These are phyloP conservation scores for Fibroporia radiculosa DNA, from an alignment of 768 basidiomycete genomes.

Conservation along the genomic window DNA sequence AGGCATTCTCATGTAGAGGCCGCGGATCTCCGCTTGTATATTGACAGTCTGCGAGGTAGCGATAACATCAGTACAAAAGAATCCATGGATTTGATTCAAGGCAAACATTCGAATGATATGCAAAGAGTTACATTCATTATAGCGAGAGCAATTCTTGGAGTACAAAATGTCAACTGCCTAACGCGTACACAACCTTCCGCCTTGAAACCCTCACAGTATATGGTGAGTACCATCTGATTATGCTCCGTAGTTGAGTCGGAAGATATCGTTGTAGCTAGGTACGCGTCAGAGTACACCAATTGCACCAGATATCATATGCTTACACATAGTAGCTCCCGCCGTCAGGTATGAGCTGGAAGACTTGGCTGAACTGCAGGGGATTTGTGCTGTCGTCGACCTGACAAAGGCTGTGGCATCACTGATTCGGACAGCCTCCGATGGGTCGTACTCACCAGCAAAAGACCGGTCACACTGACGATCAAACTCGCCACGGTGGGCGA, in stretches of 20 bases:
- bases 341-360: slow-evolving; percentile 86
- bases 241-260: slow-evolving; percentile 78
- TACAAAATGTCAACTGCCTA: slow-evolving; percentile 11
- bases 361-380: slow-evolving; percentile 86
- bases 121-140: slow-evolving; percentile 7
- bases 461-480: slow-evolving; percentile 85
- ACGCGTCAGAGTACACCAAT: neutral
- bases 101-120: too few species aligned
- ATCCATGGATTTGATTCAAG: too few species aligned
- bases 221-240: slow-evolving; percentile 6
- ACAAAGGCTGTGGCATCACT: neutral
- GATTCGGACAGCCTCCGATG: neutral
- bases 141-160: slow-evolving; percentile 14
- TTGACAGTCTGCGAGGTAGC: too few species aligned
- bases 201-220: neutral
- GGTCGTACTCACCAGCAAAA: slow-evolving; percentile 50
- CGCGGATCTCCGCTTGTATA: too few species aligned
- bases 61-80: too few species aligned
- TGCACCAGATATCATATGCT: slow-evolving; percentile 22
- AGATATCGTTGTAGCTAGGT: slow-evolving; percentile 75
- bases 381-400: slow-evolving; percentile 78
- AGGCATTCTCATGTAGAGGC: too few species aligned
- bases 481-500: slow-evolving; percentile 45
- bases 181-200: slow-evolving; percentile 6
- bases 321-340: slow-evolving; percentile 78